Evolutionary conservation across 306 rosid species (phyloP), one percentile per base, ranked within the genome.

Genomic region (Lagenaria siceraria): DNA sequence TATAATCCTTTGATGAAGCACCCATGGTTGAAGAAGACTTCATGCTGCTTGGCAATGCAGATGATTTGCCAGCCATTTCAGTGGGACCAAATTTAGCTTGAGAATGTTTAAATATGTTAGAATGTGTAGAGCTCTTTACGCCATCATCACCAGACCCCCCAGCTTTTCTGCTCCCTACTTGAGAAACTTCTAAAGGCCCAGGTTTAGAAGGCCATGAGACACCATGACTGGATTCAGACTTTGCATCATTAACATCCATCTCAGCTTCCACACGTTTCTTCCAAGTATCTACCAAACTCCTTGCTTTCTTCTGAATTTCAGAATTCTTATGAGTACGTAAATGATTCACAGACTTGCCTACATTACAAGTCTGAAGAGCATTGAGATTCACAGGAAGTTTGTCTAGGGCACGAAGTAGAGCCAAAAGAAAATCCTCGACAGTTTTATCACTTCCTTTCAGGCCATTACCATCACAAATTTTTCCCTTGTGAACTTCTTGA

Each of bases 201-300:
- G 85, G 53, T 79, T 86, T 87, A 31, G 86, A 77, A 68, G 89
- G 78, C 92, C 92, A 93, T 53, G 89, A 70, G 55, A 83, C 92
- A 77, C 80, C 84, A 72, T 84, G 89, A 83, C 82, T 79, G 6
- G 88, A 81, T 42, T 88, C 92, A 58, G 98, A 83, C 80, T 89
- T 93, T 10, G 93, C 80, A 78, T 93, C 98, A 74, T 79, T 84
- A 49, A 84, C 81, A 42, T 87, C 88, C 90, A 90, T 89, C 87
- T 93, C 98, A 75, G 96, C 98, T 79, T 90, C 92, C 74, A 93
- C 98, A 13, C 98, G 96, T 81, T 83, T 93, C 87, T 92, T 92
- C 98, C 98, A 92, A 6, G 86, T 87, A 80, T 92, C 98, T 54
- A 92, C 96, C 80, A 93, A 89, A 69, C 87, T 83, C 81, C 95